A percentile compares a stretch with the other conserved stretches of the same genome.
phyloP scores from a whole-genome alignment of 2,329 filamentous ascomycete species.

The Talaromyces sp. region DNA sequence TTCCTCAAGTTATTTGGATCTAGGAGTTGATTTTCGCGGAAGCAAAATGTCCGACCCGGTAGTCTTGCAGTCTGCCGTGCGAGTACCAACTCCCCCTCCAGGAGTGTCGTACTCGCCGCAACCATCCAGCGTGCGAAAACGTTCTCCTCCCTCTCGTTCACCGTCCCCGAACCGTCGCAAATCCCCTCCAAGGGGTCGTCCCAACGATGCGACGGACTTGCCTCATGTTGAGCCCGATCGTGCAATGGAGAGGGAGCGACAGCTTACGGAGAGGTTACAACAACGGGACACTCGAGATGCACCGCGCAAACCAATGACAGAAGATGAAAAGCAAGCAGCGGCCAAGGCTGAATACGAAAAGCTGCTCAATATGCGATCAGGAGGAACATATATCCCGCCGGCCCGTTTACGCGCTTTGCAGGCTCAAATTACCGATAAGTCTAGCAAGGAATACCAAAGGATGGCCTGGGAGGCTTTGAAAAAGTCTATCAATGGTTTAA shows the following conservation, averaged over 20 bases:
- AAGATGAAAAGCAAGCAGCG: conserved; percentile 79
- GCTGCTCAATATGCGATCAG: conserved; percentile 84
- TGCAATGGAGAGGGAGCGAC: conserved; percentile 46
- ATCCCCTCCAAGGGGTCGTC: conserved; percentile 38
- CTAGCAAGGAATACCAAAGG: conserved; percentile 93
- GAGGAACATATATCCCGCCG: conserved; percentile 93
- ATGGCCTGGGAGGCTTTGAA: conserved; percentile 99
- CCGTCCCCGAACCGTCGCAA: conserved; percentile 49
- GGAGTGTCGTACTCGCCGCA: conserved; percentile 45
- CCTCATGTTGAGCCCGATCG: conserved; percentile 48
- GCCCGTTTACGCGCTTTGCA: conserved; percentile 85
- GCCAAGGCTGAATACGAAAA: conserved; percentile 93
- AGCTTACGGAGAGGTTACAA: conserved; percentile 50
- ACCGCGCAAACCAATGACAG: conserved; percentile 53
- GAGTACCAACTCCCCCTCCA: conserved; percentile 53
- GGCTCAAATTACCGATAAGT: conserved; percentile 94
- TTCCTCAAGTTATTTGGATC: not conserved
- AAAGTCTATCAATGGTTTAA: conserved; percentile 96
- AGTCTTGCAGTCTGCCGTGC: conserved; percentile 53
- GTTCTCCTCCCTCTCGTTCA: conserved; percentile 52
- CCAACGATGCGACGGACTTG: conserved; percentile 34
- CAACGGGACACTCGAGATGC: conserved; percentile 47
- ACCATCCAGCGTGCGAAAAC: conserved; percentile 50
- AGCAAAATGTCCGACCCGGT: conserved; percentile 40
- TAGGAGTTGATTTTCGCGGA: not conserved